A percentile compares a stretch with the other conserved stretches of the same genome.
These are phyloP conservation scores for Trichoderma lentiforme DNA, from an alignment of 2,329 filamentous ascomycete genomes.

Conservation along the genomic window DNA sequence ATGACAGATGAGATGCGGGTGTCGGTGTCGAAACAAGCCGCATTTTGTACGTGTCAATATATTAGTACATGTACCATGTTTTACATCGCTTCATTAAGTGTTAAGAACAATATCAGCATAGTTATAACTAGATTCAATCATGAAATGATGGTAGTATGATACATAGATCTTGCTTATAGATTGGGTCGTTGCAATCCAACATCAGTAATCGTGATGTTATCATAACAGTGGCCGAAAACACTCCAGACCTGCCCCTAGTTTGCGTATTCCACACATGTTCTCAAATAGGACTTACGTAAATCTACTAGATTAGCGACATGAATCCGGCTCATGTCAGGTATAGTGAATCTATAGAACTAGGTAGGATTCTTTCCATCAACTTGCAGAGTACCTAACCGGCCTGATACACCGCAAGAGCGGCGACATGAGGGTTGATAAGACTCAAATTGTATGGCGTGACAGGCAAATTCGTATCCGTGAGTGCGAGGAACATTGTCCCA, in stretches of 20 bases:
- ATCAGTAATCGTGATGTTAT: background rate
- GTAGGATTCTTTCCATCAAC: background rate
- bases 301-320: background rate
- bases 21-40: too few relatives aligned
- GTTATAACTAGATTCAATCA: background rate
- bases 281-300: background rate
- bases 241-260: background rate
- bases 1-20: too few relatives aligned
- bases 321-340: background rate
- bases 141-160: background rate
- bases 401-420: constrained; percentile 66
- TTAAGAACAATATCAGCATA: background rate
- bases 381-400: background rate
- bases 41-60: background rate
- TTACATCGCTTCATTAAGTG: background rate
- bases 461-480: constrained; percentile 66
- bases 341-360: background rate
- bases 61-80: background rate
- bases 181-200: fast-evolving
- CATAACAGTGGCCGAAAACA: background rate
- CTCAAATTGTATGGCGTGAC: constrained; percentile 75
- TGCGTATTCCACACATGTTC: background rate
- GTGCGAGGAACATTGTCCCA: constrained; percentile 72
- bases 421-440: constrained; percentile 72
- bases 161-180: background rate